A percentile compares a stretch with the other conserved stretches of the same genome.
phyloP scores from a whole-genome alignment of 306 rosid genomes.

The Cucumis melo region DNA sequence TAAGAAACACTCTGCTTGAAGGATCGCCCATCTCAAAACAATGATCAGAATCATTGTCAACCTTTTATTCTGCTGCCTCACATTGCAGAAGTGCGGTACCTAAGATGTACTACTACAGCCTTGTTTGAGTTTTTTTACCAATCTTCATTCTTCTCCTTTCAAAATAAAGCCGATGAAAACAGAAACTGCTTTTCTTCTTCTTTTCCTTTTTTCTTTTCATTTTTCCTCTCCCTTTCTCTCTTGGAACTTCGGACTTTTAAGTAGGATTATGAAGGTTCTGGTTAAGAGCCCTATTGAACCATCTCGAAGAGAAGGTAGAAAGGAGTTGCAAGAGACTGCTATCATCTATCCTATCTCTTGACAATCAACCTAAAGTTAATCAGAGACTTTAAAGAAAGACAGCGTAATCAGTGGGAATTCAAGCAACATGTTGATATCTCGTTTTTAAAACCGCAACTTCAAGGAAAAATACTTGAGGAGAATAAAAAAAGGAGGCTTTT shows the following conservation, averaged over 20 bases:
- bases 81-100: background rate
- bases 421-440: no score
- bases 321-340: background rate
- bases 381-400: no score
- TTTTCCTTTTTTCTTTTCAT: background rate
- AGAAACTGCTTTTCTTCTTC: background rate
- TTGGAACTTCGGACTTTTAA: background rate
- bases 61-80: background rate
- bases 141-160: background rate
- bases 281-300: background rate
- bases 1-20: background rate
- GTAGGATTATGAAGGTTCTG: background rate
- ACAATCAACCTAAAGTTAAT: background rate
- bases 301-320: background rate
- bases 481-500: no score
- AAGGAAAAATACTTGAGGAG: no score
- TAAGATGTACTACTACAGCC: background rate
- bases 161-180: background rate
- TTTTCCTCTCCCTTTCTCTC: background rate
- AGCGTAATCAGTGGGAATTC: no score
- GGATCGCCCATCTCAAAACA: background rate
- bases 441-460: no score
- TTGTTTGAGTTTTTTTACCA: background rate
- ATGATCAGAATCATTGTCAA: background rate
- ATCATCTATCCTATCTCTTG: background rate